Percentiles rank a stretch among this genome's conserved stretches.
phyloP scores from a whole-genome alignment of 441 rosid species.

The Daphne laureola region DNA sequence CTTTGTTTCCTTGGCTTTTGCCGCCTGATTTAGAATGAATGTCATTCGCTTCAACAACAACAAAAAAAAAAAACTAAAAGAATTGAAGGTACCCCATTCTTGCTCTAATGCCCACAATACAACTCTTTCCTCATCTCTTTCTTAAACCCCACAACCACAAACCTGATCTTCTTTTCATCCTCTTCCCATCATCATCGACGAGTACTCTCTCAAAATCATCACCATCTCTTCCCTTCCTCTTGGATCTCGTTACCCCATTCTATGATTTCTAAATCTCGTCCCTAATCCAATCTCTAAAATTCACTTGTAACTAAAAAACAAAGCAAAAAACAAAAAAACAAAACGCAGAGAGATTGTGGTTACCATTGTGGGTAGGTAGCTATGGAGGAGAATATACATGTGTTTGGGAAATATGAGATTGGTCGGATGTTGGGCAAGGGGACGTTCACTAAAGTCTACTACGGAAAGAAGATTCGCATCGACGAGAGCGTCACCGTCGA shows the following conservation, averaged over 20 bases:
- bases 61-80: no score
- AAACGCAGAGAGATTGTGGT: neutral
- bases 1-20: no score
- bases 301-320: neutral
- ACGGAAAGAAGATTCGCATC: constrained; percentile 35
- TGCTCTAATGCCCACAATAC: constrained; percentile 10
- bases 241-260: constrained; percentile 22
- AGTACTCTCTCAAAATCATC: constrained; percentile 21
- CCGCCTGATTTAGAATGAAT: neutral
- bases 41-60: no score
- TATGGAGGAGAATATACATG: constrained; percentile 33
- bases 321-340: neutral
- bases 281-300: neutral
- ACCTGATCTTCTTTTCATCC: neutral
- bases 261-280: neutral
- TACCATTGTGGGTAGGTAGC: neutral
- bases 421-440: constrained; percentile 71
- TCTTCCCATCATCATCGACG: constrained; percentile 18
- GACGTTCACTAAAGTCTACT: constrained; percentile 68
- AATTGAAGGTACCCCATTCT: no score
- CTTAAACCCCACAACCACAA: neutral
- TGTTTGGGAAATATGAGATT: constrained; percentile 73
- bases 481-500: constrained; percentile 70
- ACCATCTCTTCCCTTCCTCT: constrained; percentile 25
- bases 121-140: neutral